Evolutionary conservation across 768 basidiomycete genomes (phyloP).

Genomic region (Termitomyces sp.): DNA sequence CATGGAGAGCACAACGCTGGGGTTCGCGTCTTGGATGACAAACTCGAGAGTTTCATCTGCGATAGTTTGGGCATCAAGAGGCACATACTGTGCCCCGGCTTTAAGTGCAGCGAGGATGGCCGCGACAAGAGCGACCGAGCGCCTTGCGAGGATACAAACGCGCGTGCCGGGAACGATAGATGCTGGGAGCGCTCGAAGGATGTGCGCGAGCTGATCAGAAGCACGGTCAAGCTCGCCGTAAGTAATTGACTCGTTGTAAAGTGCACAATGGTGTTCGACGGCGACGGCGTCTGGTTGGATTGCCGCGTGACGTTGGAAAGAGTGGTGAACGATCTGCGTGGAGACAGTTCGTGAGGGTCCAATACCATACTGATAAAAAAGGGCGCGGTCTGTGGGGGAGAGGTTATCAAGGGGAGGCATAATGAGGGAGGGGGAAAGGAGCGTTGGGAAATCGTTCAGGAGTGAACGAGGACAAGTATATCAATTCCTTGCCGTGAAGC

Average conservation of each 20-base stretch:
- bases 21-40: conserved; percentile 43
- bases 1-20: conserved; percentile 37
- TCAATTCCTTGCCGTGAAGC: conserved; percentile 3
- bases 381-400: conserved; percentile 33
- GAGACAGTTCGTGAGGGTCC: conserved; percentile 32
- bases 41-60: conserved; percentile 50
- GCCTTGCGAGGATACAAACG: conserved; percentile 50
- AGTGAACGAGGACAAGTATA: conserved; percentile 1
- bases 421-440: not conserved
- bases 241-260: conserved; percentile 34
- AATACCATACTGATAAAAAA: conserved; percentile 41
- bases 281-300: conserved; percentile 38
- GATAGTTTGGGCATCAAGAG: conserved; percentile 52
- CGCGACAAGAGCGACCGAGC: conserved; percentile 47
- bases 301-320: conserved; percentile 44
- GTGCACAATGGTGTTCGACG: conserved; percentile 38
- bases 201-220: conserved; percentile 40
- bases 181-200: conserved; percentile 31
- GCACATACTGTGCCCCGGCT: conserved; percentile 55
- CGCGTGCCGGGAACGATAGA: conserved; percentile 42
- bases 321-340: conserved; percentile 49
- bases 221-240: conserved; percentile 45
- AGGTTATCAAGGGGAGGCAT: conserved; percentile 12
- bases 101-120: conserved; percentile 53
- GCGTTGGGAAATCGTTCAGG: not conserved